These are phyloP conservation scores for Aspergillus sojae DNA, from an alignment of 2,329 filamentous ascomycete genomes.

Conservation along the genomic window DNA sequence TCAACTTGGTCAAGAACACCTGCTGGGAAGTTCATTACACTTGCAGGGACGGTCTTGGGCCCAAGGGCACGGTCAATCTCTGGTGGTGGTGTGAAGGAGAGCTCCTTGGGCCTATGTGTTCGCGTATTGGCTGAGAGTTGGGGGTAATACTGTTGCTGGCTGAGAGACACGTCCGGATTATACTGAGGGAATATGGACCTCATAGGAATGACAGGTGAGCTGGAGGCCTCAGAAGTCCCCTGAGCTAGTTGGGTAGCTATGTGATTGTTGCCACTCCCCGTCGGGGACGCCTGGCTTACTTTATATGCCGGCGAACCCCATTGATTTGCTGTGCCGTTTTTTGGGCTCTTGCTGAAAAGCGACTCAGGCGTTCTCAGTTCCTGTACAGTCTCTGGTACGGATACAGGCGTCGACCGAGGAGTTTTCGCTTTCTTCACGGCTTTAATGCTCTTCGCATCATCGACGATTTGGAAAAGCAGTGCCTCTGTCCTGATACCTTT, in stretches of 20 bases:
- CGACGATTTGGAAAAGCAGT: conserved; percentile 41
- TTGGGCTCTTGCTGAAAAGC: conserved; percentile 13
- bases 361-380: conserved; percentile 21
- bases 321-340: not conserved
- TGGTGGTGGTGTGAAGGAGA: conserved; percentile 35
- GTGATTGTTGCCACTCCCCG: conserved; percentile 17
- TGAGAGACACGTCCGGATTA: conserved; percentile 40
- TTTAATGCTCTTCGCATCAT: conserved; percentile 36
- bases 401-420: conserved; percentile 21
- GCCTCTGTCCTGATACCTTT: conserved; percentile 38
- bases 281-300: not conserved
- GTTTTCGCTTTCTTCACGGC: conserved; percentile 28
- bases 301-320: not conserved
- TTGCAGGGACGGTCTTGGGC: conserved; percentile 47
- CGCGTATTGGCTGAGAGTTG: conserved; percentile 23
- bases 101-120: conserved; percentile 23
- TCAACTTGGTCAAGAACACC: conserved; percentile 38
- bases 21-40: conserved; percentile 44
- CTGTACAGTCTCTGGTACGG: conserved; percentile 14
- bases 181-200: conserved; percentile 51
- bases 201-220: conserved; percentile 42
- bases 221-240: conserved; percentile 22
- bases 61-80: conserved; percentile 40
- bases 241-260: conserved; percentile 14
- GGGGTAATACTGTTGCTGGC: conserved; percentile 41